These are phyloP conservation scores for Seiridium cupressi DNA, from an alignment of 2,329 filamentous ascomycete genomes.

Conservation along the genomic window DNA sequence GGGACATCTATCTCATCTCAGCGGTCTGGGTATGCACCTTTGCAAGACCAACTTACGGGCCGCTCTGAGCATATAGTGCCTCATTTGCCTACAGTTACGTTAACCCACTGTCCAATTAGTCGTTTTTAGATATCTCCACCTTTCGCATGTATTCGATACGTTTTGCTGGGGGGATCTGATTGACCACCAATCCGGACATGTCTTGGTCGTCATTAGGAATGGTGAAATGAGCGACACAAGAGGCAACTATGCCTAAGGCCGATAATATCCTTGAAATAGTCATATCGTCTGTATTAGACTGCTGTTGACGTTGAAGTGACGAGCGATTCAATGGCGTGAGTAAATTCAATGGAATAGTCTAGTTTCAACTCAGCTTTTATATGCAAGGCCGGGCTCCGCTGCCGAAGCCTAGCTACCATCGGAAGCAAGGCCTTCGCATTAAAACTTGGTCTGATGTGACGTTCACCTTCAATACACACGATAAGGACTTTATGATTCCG, in stretches of 20 bases:
- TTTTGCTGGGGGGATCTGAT: neutral
- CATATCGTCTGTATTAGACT: neutral
- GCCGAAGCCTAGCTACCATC: neutral
- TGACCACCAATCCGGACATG: neutral
- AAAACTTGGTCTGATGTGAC: neutral
- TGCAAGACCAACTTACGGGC: neutral
- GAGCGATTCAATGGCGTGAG: neutral
- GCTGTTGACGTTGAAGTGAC: neutral
- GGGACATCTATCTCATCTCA: conserved; percentile 33
- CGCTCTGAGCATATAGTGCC: neutral
- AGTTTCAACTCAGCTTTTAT: neutral
- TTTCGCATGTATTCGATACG: neutral
- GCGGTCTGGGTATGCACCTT: neutral
- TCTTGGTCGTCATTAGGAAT: neutral
- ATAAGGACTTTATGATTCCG: neutral
- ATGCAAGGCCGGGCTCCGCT: neutral
- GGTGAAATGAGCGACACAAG: neutral
- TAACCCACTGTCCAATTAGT: neutral
- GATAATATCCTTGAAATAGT: neutral
- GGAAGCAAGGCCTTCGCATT: neutral
- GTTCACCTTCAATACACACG: neutral
- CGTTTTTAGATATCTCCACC: neutral
- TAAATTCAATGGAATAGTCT: neutral
- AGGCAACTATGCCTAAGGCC: neutral
- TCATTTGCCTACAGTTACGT: neutral